phyloP scores from a whole-genome alignment of 495 filamentous ascomycete species.

The Penicillium mononematosum region DNA sequence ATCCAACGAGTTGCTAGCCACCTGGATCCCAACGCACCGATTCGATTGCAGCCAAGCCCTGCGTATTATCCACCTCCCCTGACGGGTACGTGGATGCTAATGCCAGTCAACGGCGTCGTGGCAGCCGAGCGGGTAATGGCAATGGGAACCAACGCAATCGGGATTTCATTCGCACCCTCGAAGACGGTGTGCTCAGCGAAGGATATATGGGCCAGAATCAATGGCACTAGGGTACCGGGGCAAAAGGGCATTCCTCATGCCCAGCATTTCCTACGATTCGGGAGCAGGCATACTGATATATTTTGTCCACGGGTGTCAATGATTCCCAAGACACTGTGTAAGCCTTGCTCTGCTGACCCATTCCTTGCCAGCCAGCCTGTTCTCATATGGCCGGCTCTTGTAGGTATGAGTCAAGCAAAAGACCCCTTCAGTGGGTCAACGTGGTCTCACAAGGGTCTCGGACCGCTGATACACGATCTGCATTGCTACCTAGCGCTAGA shows the following conservation, averaged over 20 bases:
- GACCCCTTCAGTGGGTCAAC: neutral
- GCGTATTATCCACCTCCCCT: conserved; percentile 96
- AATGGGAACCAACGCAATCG: conserved; percentile 60
- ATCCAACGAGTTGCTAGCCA: conserved; percentile 97
- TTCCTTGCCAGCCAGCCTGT: conserved; percentile 5
- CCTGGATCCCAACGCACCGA: conserved; percentile 91
- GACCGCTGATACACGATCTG: conserved; percentile 15
- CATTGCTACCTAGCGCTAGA: conserved; percentile 14
- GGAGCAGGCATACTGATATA: conserved; percentile 3
- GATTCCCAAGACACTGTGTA: conserved; percentile 3
- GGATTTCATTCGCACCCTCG: conserved; percentile 90
- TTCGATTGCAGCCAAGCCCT: conserved; percentile 90
- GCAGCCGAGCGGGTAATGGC: conserved; percentile 66
- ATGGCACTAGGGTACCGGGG: conserved; percentile 53
- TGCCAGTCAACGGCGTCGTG: conserved; percentile 68
- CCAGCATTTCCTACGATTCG: neutral
- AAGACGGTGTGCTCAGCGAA: conserved; percentile 88
- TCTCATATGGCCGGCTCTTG: conserved; percentile 7
- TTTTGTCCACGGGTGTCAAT: neutral
- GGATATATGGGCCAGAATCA: conserved; percentile 66
- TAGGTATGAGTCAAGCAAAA: conserved; percentile 5
- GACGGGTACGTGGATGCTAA: conserved; percentile 72
- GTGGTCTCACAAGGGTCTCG: conserved; percentile 9
- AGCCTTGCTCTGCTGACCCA: conserved; percentile 1
- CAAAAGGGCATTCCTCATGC: neutral